Conservation (phyloP, 352 stramenopile species). For the Phytophthora uliginosa region DNA sequence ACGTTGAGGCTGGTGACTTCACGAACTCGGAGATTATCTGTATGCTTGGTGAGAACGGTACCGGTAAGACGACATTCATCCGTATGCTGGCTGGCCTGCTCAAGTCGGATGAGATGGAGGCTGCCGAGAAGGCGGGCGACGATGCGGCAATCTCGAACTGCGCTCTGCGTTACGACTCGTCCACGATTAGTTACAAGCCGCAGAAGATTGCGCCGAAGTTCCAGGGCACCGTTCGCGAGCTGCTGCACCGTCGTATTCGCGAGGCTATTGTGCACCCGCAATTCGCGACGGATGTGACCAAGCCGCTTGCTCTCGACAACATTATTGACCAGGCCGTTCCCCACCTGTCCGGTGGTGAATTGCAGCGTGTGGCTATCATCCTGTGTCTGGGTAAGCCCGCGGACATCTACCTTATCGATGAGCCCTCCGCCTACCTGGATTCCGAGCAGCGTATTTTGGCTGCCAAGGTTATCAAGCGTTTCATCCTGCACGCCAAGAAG, state of each 20-base stretch:
- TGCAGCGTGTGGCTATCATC: conserved; percentile 99
- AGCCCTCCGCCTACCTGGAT: conserved; percentile 99
- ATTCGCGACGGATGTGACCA: conserved; percentile 99
- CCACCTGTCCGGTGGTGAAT: conserved; percentile 98
- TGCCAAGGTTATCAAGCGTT: conserved; percentile 99
- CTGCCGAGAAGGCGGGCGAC: conserved; percentile 77
- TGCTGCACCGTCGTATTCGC: conserved; percentile 98
- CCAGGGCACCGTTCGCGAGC: conserved; percentile 97
- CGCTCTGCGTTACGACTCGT: conserved; percentile 85
- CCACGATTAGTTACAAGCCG: conserved; percentile 98
- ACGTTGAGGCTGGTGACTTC: conserved; percentile 98
- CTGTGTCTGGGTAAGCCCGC: conserved; percentile 98
- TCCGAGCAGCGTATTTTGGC: conserved; percentile 99
- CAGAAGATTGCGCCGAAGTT: conserved; percentile 99
- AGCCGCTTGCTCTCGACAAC: conserved; percentile 98
- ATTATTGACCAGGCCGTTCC: conserved; percentile 99
- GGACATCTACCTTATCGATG: conserved; percentile 99
- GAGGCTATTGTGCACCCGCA: conserved; percentile 98
- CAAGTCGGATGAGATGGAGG: conserved; percentile 98
- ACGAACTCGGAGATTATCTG: conserved; percentile 99
- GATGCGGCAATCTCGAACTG: conserved; percentile 81
- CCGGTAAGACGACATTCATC: conserved; percentile 99
- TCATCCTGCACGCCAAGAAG: conserved; percentile 99
- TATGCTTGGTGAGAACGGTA: conserved; percentile 99
- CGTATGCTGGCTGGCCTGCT: conserved; percentile 99